phyloP scores from a whole-genome alignment of 805 yeast genomes.

The Lachancea fermentati region DNA sequence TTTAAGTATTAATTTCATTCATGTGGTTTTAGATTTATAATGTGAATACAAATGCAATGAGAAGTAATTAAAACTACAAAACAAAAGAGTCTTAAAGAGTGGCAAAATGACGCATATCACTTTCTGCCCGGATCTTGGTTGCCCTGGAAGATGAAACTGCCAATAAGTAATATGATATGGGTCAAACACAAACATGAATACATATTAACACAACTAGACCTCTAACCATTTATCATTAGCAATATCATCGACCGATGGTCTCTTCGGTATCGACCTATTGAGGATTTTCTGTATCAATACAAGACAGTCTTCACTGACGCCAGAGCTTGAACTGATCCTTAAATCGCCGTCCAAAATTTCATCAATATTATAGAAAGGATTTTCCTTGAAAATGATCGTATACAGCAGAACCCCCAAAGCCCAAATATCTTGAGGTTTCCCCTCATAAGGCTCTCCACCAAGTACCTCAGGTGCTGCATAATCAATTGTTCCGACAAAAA shows the following conservation, averaged over 20 bases:
- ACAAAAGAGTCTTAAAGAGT: too few species aligned
- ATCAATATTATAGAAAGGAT: conserved; percentile 92
- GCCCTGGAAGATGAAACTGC: neutral
- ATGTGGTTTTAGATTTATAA: too few species aligned
- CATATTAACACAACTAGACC: too few species aligned
- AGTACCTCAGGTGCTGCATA: conserved; percentile 97
- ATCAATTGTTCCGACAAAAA: conserved; percentile 94
- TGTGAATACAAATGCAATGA: too few species aligned
- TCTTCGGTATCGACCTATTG: conserved; percentile 53
- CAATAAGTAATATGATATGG: too few species aligned
- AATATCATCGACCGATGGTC: conserved; percentile 74
- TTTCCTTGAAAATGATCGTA: conserved; percentile 87
- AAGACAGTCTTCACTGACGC: conserved; percentile 53
- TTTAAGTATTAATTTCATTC: too few species aligned
- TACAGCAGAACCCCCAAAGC: conserved; percentile 88
- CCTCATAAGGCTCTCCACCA: conserved; percentile 82
- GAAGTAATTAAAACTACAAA: too few species aligned
- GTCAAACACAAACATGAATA: too few species aligned
- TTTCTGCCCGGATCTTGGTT: too few species aligned
- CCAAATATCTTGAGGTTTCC: conserved; percentile 96
- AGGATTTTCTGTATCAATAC: conserved; percentile 59
- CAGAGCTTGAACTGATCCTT: conserved; percentile 37
- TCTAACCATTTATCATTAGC: conserved; percentile 65
- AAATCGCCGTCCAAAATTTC: conserved; percentile 90
- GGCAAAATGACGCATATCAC: too few species aligned